A percentile compares a stretch with the other conserved stretches of the same genome.
Conservation (phyloP, 805 yeast genomes). For the Wickerhamomyces tratensis region DNA sequence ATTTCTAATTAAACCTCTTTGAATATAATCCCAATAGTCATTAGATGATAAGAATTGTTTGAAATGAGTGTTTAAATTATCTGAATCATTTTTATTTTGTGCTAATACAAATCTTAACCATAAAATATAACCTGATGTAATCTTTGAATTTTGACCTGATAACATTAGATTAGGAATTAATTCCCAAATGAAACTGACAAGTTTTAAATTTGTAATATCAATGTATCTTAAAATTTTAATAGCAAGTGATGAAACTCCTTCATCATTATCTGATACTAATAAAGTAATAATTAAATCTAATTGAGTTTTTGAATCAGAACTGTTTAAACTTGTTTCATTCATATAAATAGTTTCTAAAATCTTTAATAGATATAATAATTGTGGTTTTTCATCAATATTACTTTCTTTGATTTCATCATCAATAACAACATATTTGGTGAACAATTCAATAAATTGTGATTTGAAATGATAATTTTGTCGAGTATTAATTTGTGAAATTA, state of each 20-base stretch:
- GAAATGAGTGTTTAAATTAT: constrained; percentile 1
- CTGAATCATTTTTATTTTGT: neutral
- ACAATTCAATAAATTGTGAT: neutral
- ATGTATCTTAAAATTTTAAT: constrained; percentile 48
- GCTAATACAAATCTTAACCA: constrained; percentile 45
- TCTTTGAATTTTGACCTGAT: constrained; percentile 9
- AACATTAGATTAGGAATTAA: constrained; percentile 27
- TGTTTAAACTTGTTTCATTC: no score
- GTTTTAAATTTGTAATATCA: constrained; percentile 14
- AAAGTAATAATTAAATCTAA: constrained; percentile 22
- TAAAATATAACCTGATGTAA: constrained; percentile 33
- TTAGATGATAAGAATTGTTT: constrained; percentile 10
- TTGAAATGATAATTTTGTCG: neutral
- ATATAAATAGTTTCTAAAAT: no score
- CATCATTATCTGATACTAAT: constrained; percentile 29
- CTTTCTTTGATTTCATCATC: no score
- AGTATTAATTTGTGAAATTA: neutral
- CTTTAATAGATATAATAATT: no score
- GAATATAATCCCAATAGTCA: constrained; percentile 48
- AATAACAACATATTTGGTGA: neutral
- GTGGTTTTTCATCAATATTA: no score
- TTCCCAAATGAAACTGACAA: constrained; percentile 35
- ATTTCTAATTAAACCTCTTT: constrained; percentile 41
- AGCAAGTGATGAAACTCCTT: constrained; percentile 24
- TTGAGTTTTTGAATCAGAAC: neutral